Base-by-base conservation (phyloP, 2,329 filamentous ascomycete species). In the Neonectria neomacrospora region DNA sequence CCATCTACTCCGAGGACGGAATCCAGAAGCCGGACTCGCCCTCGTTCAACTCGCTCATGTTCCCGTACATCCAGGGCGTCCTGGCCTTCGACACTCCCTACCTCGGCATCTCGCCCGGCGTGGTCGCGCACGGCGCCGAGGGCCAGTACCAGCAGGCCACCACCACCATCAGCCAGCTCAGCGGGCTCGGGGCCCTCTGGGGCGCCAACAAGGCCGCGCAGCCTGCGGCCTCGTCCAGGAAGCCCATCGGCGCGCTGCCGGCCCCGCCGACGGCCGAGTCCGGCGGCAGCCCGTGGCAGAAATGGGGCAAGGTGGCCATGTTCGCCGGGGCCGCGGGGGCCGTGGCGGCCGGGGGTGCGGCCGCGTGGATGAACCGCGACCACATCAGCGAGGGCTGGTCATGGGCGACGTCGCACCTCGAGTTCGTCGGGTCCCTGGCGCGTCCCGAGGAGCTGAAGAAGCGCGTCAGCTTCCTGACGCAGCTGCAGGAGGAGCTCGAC, bases 81-180 rank as follows among this genome's bases (percentile, higher is more conserved):
- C 86, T 98, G 51, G 93, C 94, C 54, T 97, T 97, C 76, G 95
- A 98, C 79, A 99, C 96, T 1, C 96, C 96, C 1, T 99, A 92
- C 76, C 85, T 96, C 1, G 91, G 92, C 61, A 93, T 94, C 67
- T 88, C 90, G 22, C 92, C 92, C 0, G 91, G 91, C 26, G 91
- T 96, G 2, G 90, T 96, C n/a, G 92, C 92, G 4, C 91, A 95
- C 76, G 89, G 90, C 63, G 94, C 95, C 6, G 94, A 98, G 81
- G 90, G 88, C 44, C 93, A 97, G 72, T 95, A 95, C 80, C 91
- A 78, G 66, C 77, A 90, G 64, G 90, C 89, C 44, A 91, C 92
- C 3, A 85, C 89, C 1, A 91, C 93, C 5, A 86, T 96, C 55
- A 81, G 88, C 7, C 85, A 89, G 77, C 79, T 93, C 69, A 80